Conservation (phyloP, 805 yeast genomes). For the Myxozyma geophila region DNA sequence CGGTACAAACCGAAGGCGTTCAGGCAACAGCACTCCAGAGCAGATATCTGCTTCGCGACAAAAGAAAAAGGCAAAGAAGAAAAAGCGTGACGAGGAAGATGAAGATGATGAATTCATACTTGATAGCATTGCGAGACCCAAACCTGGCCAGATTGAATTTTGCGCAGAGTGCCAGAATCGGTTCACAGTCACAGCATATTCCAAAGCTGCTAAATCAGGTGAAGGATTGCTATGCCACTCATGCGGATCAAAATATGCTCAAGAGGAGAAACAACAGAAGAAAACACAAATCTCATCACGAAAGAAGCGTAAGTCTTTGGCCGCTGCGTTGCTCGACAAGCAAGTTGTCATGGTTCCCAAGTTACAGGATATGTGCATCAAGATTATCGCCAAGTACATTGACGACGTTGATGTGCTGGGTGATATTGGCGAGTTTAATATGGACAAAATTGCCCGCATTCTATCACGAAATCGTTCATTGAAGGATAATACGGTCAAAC, state of each 20-base stretch:
- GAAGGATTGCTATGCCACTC: conserved; percentile 59
- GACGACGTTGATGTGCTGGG: conserved; percentile 81
- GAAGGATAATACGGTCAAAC: conserved; percentile 67
- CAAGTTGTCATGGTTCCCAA: conserved; percentile 66
- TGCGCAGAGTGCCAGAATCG: conserved; percentile 67
- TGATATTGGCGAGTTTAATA: conserved; percentile 76
- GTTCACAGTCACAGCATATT: conserved; percentile 69
- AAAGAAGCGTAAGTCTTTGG: conserved; percentile 75
- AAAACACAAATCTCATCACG: conserved; percentile 64
- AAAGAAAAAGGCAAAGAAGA: conserved; percentile 18
- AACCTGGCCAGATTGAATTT: conserved; percentile 49
- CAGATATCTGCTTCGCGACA: not conserved
- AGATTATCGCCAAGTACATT: conserved; percentile 65
- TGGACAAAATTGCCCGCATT: conserved; percentile 73
- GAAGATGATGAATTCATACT: conserved; percentile 29
- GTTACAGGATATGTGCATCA: conserved; percentile 81
- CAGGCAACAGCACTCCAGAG: not conserved
- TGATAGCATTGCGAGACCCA: conserved; percentile 19
- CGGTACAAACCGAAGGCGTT: not conserved
- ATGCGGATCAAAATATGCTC: conserved; percentile 61
- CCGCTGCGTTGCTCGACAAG: conserved; percentile 81
- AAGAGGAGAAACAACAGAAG: conserved; percentile 50
- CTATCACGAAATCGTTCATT: conserved; percentile 81
- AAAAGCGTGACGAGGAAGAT: conserved; percentile 27
- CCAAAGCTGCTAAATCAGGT: conserved; percentile 52